Conservation (phyloP, 345 rosid genomes). For the Eucalyptus virginea region DNA sequence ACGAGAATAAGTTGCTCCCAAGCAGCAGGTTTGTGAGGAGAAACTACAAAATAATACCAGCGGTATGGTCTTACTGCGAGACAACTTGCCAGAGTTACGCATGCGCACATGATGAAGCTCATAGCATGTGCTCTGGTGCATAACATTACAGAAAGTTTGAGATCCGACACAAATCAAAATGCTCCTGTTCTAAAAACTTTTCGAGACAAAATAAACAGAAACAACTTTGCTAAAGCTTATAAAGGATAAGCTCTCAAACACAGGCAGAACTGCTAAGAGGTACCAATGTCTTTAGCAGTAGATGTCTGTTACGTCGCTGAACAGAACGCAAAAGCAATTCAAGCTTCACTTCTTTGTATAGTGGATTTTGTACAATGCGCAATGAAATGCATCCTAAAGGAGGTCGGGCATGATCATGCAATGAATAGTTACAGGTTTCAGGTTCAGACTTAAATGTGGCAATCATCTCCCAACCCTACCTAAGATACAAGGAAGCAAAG, state of each 20-base stretch:
- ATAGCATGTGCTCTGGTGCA: background rate
- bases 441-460: background rate
- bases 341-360: slow-evolving; percentile 6
- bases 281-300: background rate
- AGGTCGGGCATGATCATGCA: slow-evolving; percentile 14
- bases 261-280: background rate
- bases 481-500: slow-evolving; percentile 68
- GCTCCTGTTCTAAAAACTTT: background rate
- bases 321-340: background rate
- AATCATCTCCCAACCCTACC: slow-evolving; percentile 23
- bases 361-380: slow-evolving; percentile 38
- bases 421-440: slow-evolving; percentile 39
- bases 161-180: background rate
- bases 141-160: background rate
- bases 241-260: background rate
- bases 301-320: background rate
- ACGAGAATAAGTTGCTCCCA: background rate
- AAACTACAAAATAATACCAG: background rate
- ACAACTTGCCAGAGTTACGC: background rate
- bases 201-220: background rate
- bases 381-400: slow-evolving; percentile 29
- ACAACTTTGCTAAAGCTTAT: background rate
- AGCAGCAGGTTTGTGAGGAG: background rate
- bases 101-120: background rate
- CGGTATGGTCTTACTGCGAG: background rate